A percentile compares a stretch with the other conserved stretches of the same genome.
Conservation (phyloP, 129 eudicot genomes). For the Kitagawia praeruptora region DNA sequence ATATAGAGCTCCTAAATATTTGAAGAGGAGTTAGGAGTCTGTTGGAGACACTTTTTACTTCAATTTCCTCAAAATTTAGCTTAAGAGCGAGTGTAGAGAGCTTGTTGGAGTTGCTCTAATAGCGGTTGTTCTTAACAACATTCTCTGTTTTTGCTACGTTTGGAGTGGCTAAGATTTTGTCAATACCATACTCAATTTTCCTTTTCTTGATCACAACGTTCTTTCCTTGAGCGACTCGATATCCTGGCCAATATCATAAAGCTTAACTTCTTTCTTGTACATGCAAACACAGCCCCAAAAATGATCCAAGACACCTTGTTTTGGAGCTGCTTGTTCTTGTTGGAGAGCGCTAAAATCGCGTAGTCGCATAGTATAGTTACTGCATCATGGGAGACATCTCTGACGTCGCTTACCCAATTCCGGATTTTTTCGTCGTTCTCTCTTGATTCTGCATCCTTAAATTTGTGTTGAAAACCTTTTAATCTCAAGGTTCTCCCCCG, state of each 20-base stretch:
- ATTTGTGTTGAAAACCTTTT: too few species aligned
- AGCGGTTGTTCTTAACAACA: neutral
- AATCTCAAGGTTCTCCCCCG: too few species aligned
- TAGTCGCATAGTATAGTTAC: neutral
- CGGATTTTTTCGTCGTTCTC: neutral
- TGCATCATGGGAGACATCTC: neutral
- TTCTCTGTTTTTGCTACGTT: too few species aligned
- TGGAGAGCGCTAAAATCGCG: neutral
- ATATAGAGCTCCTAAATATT: too few species aligned
- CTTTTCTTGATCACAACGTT: neutral
- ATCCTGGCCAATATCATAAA: neutral
- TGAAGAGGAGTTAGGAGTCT: too few species aligned
- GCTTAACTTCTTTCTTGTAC: neutral
- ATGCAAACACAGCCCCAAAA: neutral
- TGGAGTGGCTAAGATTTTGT: neutral
- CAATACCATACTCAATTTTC: neutral
- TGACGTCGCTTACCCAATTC: constrained; percentile 12
- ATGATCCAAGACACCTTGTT: neutral
- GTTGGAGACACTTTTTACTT: too few species aligned
- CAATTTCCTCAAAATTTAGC: too few species aligned
- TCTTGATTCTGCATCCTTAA: constrained; percentile 11
- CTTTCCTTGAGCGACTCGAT: constrained; percentile 5
- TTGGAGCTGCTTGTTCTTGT: neutral
- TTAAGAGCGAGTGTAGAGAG: too few species aligned
- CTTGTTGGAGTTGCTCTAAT: too few species aligned